Evolutionary conservation across 1,284 basidiomycete genomes (phyloP).

Genomic region (Porodaedalea pini): DNA sequence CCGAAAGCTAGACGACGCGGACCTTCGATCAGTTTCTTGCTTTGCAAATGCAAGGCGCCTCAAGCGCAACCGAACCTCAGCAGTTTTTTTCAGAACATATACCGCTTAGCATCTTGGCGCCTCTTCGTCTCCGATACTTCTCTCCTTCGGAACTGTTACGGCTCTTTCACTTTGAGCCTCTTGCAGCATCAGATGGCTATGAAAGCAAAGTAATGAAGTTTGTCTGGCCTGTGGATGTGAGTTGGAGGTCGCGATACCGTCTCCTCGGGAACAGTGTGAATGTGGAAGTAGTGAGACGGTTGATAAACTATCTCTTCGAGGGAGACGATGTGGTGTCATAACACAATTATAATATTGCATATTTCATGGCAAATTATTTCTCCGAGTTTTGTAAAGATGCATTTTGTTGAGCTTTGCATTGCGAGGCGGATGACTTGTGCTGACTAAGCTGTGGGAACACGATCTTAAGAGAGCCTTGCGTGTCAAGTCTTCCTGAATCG

Average conservation of each 20-base stretch:
- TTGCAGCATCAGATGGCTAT: not conserved
- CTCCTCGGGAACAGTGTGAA: constrained; percentile 80
- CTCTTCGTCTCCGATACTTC: constrained; percentile 66
- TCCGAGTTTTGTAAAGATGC: not conserved
- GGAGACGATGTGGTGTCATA: not conserved
- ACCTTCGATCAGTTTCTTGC: constrained; percentile 58
- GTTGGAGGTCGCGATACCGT: constrained; percentile 64
- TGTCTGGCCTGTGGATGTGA: constrained; percentile 56
- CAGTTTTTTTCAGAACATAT: constrained; percentile 29
- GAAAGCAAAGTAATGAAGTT: constrained; percentile 33
- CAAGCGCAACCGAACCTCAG: constrained; percentile 29
- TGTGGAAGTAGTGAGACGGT: constrained; percentile 57
- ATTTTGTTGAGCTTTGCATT: too few species aligned
- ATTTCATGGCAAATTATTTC: not conserved
- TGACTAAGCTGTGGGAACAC: not conserved
- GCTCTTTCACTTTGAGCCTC: constrained; percentile 55
- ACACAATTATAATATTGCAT: not conserved
- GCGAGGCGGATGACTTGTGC: too few species aligned
- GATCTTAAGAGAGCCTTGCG: not conserved
- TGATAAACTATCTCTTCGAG: constrained; percentile 53
- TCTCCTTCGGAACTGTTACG: constrained; percentile 66
- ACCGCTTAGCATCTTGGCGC: constrained; percentile 45
- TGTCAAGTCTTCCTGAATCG: constrained; percentile 5
- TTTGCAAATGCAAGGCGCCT: not conserved
- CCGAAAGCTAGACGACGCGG: constrained; percentile 49